Base-by-base conservation (phyloP, 2,329 filamentous ascomycete genomes). In the Parascedosporium putredinis region DNA sequence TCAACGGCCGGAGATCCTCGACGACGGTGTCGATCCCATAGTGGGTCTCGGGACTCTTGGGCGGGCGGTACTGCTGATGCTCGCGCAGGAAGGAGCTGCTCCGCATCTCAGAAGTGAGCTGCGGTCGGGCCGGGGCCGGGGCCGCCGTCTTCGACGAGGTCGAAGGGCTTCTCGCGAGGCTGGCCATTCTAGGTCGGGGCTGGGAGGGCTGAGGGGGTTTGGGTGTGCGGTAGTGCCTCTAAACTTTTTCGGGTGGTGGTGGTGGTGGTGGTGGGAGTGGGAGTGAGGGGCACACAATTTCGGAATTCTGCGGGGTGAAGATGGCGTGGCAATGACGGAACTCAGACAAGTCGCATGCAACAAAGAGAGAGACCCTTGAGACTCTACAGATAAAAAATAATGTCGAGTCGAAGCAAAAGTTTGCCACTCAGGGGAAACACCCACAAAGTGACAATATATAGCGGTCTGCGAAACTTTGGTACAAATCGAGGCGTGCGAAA, bases 11-110 rank as follows among this genome's bases (percentile, higher is more conserved):
- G 27, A 73, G 58, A 52, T 78, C 75, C 61, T 83, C 79, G 47
- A 83, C 74, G 14, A 83, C 78, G 43, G 78, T 79, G 59, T 84
- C 80, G 57, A 83, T 83, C 54, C 78, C 79, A 54, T 79, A 78
- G 60, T 76, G 72, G 51, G 67, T 69, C 24, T 81, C 78, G 44
- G 74, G 69, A 53, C 70, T 70, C 52, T 67, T 65, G 9, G 77
- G 76, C 25, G 76, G 75, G 45, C 79, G 76, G 55, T 79, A 81
- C 59, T 83, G 77, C 62, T 82, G 78, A 58, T 82, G 76, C 55
- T 83, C 79, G 61, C 73, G 72, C 51, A 83, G 67, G 59, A 78
- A 83, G 12, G 78, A 82, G 62, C 74, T 76, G 67, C 74, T 80
- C 59, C 79, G 74, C 73, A 75, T 76, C 49, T 66, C 63, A 49